Base-by-base conservation (phyloP, 352 stramenopile species). In the Phytophthora chlamydospora region DNA sequence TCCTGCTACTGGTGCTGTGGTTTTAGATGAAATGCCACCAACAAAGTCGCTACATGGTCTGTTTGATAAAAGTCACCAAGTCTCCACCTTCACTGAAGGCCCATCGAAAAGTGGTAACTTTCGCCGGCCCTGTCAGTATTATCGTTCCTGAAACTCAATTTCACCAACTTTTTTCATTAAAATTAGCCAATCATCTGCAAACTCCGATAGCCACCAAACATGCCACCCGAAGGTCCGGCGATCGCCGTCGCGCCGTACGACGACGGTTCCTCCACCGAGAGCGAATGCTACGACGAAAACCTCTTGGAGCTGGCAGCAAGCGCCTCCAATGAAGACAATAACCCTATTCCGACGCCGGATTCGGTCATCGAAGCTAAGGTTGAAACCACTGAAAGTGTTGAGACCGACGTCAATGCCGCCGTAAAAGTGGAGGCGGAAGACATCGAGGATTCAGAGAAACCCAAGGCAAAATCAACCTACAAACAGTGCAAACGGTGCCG, bases 251-350 rank as follows among this genome's bases (percentile, higher is more conserved):
- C 40, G 7, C 46, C 47, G 19, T 57, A 47, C 42, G 42, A 75
- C 38, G 66, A 55, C 35, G 60, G 55, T 11, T 66, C 55, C 34
- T 71, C 66, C 43, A 75, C 66, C 10, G 66, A 75, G 36, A 75
- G 62, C 56, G 62, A 75, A 58, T 54, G 41, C 43, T 71, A 65
- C 27, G 62, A 67, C 35, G 56, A 68, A 36, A 45, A 58, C 8
- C 24, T 57, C 2, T 34, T 53, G 11, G 50, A 53, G 11, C 16
- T 48, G 24, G 31, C 41, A 21, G 19, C 21, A 31, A 39, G 24
- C 14, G 12, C 24, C 14, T 10, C 29, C 24, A 38, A 46, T 10
- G 17, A 11, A 14, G 32, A 43, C 3, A 8, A 43, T 7, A n/a
- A 14, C 31, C 4, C n/a, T 13, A 55, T 41, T 35, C 14, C 10